Base-by-base conservation (phyloP, 805 yeast genomes). In the Wickerhamiella brachini region DNA sequence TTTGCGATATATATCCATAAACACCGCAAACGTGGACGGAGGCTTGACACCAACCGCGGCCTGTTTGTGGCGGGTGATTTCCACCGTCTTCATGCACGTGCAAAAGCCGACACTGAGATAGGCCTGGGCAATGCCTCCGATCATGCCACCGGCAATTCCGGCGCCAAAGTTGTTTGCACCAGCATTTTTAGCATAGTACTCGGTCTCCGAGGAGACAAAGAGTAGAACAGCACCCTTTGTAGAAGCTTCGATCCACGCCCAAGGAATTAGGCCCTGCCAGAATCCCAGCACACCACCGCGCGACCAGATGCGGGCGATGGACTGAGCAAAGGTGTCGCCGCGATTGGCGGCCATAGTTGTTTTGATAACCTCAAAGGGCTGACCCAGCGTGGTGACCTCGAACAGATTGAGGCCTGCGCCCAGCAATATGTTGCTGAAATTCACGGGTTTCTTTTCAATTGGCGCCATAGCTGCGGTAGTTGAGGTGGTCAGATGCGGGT, bases 191-290 rank as follows among this genome's bases (percentile, higher is more conserved):
- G 81, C 79, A 47, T 76, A 77, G 67, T 85, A 86, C 69, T 93
- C 97, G 49, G 88, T 85, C 65, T 93, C 97, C 45, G 94, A 80
- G 45, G 95, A 83, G 34, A 88, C 96, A 62, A 93, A 93, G 59
- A 93, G 74, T 51, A 93, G 73, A 7, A 89, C 95, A 5, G 97
- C 97, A 66, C 98, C 98, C 68, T 93, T 93, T 38, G 98, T 93
- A n/a, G 95, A 85, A 9, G 96, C 98, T 69, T 90, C 98, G 59
- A 93, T 85, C 97, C 97, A 89, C 6, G 97, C 98, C 98, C 98
- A 93, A 46, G 98, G 98, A 57, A 90, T 89, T 65, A 93, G 75
- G 31, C 98, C 98, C 68, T 93, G 98, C 70, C 89, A 93, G 71
- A 89, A 93, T 0, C 97, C 98, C 26, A 78, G 65, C 17, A 83